phyloP scores from a whole-genome alignment of 441 rosid species.

The Erysimum cheiri region DNA sequence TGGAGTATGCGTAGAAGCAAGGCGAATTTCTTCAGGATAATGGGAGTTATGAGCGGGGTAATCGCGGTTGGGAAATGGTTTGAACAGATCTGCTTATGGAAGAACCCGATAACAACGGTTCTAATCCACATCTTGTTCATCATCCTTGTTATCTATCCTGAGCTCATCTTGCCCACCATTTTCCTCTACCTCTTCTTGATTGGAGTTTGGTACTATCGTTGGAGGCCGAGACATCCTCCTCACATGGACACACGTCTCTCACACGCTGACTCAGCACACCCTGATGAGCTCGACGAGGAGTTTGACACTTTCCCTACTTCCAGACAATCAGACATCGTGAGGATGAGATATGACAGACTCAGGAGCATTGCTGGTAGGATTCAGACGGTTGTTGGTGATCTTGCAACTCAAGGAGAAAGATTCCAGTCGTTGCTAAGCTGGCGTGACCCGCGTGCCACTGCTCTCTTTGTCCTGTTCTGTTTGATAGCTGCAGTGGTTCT shows the following conservation, averaged over 20 bases:
- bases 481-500: slow-evolving; percentile 78
- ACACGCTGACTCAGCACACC: slow-evolving; percentile 83
- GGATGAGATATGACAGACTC: slow-evolving; percentile 91
- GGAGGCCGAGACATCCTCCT: slow-evolving; percentile 97
- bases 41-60: slow-evolving; percentile 76
- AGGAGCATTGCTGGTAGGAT: slow-evolving; percentile 95
- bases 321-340: slow-evolving; percentile 72
- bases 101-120: slow-evolving; percentile 87
- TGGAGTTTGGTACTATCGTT: slow-evolving; percentile 91
- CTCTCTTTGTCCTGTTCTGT: slow-evolving; percentile 84
- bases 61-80: slow-evolving; percentile 94
- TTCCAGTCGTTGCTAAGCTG: slow-evolving; percentile 89
- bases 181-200: slow-evolving; percentile 93
- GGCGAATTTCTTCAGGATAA: slow-evolving; percentile 91
- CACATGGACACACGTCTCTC: slow-evolving; percentile 97
- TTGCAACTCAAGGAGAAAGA: slow-evolving; percentile 97
- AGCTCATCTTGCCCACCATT: slow-evolving; percentile 90
- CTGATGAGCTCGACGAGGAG: slow-evolving; percentile 94
- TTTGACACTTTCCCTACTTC: slow-evolving; percentile 93
- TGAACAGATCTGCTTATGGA: slow-evolving; percentile 93
- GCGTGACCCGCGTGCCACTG: slow-evolving; percentile 96
- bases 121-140: slow-evolving; percentile 88
- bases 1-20: slow-evolving; percentile 99
- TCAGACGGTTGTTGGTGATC: slow-evolving; percentile 93
- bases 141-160: slow-evolving; percentile 86